Evolutionary conservation across 306 rosid species (phyloP), one percentile per base, ranked within the genome.

Genomic region (Glycine soja): DNA sequence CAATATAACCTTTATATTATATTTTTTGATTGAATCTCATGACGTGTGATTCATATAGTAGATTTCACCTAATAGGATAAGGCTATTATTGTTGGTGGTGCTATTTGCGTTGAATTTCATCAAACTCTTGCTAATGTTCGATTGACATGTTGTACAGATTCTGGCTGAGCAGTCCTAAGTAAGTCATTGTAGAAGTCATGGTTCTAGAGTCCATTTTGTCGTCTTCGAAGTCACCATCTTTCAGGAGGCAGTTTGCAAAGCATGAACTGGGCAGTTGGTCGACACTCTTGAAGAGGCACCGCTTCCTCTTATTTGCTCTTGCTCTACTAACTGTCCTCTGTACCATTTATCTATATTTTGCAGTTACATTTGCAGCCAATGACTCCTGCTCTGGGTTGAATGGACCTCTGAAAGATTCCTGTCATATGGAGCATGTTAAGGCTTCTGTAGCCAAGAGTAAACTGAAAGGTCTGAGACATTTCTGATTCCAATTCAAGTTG

Each of bases 301-400:
- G 89, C 6, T 94, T 72, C 88, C 95, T 94, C 73, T 85, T 92
- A 82, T 81, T 82, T 15, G 94, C 97, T 19, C 86, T 94, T 11
- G 82, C 42, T 64, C 86, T 92, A 43, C 83, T 94, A 57, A 53
- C 84, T 56, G 65, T 87, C 84, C 91, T 94, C 76, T 94, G 98
- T 78, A 90, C 91, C n/a, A 72, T 94, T 61, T 94, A 94, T 81
- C 97, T 94, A 30, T 94, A 92, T 85, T 94, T 92, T 72, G 98
- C 98, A 4, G 78, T 94, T 80, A 87, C 97, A 30, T 79, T 92
- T 11, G 92, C 88, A 9, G 82, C 89, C 68, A 24, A 48, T 30
- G 85, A 82, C 15, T 13, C 88, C 12, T 91, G 95, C 70, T 81
- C 71, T 16, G 95, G 91, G 8, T 81, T 94, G 84, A 87, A 73